phyloP scores from a whole-genome alignment of 1,284 basidiomycete genomes.

The Calocybe gambosa region DNA sequence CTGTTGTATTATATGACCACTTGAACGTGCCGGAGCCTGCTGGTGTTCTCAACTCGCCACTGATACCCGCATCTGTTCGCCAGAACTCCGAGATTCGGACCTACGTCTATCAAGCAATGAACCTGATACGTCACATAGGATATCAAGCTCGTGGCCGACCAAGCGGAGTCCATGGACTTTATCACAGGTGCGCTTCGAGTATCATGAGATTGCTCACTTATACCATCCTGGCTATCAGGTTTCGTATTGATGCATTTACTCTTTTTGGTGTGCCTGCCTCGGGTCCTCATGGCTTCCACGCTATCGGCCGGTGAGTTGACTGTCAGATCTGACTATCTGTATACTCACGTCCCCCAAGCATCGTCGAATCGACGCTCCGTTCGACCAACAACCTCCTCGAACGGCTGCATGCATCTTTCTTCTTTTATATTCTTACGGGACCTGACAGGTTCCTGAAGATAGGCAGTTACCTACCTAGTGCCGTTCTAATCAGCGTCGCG shows the following conservation, averaged over 20 bases:
- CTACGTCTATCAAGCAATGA: conserved; percentile 54
- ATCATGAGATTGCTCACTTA: conserved; percentile 2
- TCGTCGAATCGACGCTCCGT: conserved; percentile 80
- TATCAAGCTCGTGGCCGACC: conserved; percentile 67
- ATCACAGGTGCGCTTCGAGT: conserved; percentile 51
- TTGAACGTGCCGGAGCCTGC: conserved; percentile 44
- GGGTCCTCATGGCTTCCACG: conserved; percentile 94
- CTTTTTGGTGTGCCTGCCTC: conserved; percentile 82
- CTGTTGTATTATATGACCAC: conserved; percentile 75
- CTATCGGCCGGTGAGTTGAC: conserved; percentile 69
- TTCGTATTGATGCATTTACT: conserved; percentile 92
- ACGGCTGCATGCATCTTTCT: conserved; percentile 91
- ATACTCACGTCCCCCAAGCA: conserved; percentile 34
- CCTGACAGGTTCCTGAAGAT: conserved; percentile 83
- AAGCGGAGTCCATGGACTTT: conserved; percentile 74
- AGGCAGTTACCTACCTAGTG: conserved; percentile 83
- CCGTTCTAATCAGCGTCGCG: conserved; percentile 72
- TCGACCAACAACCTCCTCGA: conserved; percentile 92
- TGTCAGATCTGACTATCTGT: not conserved
- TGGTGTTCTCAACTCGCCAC: conserved; percentile 29
- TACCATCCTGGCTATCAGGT: conserved; percentile 40
- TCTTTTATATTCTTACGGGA: conserved; percentile 84
- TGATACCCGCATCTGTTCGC: conserved; percentile 42
- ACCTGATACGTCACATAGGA: conserved; percentile 57
- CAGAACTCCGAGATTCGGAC: conserved; percentile 38